A percentile compares a stretch with the other conserved stretches of the same genome.
Evolutionary conservation across 2,329 filamentous ascomycete species (phyloP).

Genomic region (Exophiala calicioides): DNA sequence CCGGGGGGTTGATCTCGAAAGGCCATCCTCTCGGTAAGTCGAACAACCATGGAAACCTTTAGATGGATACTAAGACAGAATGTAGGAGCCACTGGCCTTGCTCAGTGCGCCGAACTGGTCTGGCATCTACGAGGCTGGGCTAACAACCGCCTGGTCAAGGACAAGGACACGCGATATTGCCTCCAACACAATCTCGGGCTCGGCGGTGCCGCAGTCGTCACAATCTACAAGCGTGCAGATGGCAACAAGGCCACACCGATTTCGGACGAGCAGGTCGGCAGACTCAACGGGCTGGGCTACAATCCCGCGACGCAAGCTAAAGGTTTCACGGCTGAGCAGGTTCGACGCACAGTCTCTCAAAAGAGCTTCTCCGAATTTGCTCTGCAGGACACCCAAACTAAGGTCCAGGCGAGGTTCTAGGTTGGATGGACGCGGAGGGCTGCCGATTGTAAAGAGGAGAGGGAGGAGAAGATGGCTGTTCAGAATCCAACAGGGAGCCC

Average conservation of each 20-base stretch:
- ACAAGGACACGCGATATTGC: constrained; percentile 69
- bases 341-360: constrained; percentile 68
- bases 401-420: constrained; percentile 69
- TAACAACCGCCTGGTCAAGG: constrained; percentile 74
- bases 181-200: constrained; percentile 93
- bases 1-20: constrained; percentile 92
- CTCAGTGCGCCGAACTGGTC: constrained; percentile 90
- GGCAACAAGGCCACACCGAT: constrained; percentile 64
- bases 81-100: constrained; percentile 78
- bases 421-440: too few species aligned
- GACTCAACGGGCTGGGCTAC: constrained; percentile 73
- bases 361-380: constrained; percentile 72
- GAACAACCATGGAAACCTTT: constrained; percentile 6
- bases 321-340: constrained; percentile 80
- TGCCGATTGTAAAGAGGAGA: too few species aligned
- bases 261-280: constrained; percentile 64
- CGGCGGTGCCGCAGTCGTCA: constrained; percentile 86
- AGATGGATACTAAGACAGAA: too few species aligned
- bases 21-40: constrained; percentile 77
- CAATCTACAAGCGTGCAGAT: constrained; percentile 84
- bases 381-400: constrained; percentile 70
- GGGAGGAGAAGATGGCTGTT: too few species aligned
- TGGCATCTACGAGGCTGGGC: constrained; percentile 97
- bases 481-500: too few species aligned
- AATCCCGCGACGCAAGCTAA: constrained; percentile 89